A percentile compares a stretch with the other conserved stretches of the same genome.
phyloP scores from a whole-genome alignment of 2,329 filamentous ascomycete genomes.

The Colletotrichum eleusines region DNA sequence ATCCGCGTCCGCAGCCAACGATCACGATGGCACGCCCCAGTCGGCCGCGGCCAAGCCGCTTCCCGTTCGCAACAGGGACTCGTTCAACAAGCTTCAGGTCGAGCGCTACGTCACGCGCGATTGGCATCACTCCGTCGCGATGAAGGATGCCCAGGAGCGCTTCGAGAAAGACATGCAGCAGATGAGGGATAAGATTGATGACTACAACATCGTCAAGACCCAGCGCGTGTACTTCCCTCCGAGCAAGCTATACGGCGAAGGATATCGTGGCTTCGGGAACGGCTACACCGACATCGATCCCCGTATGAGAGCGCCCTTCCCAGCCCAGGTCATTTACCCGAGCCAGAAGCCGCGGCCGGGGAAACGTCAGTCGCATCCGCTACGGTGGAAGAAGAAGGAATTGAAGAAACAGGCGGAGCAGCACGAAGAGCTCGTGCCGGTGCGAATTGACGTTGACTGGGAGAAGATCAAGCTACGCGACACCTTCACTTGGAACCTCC shows the following conservation, averaged over 20 bases:
- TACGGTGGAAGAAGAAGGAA: slow-evolving; percentile 84
- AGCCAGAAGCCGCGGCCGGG: slow-evolving; percentile 80
- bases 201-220: slow-evolving; percentile 73
- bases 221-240: slow-evolving; percentile 68
- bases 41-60: slow-evolving; percentile 45
- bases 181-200: slow-evolving; percentile 75
- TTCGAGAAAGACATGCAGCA: slow-evolving; percentile 69
- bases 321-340: slow-evolving; percentile 76
- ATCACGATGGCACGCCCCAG: slow-evolving; percentile 37
- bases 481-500: slow-evolving; percentile 98
- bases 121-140: slow-evolving; percentile 64
- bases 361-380: slow-evolving; percentile 77
- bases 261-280: slow-evolving; percentile 92
- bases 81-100: slow-evolving; percentile 65
- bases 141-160: slow-evolving; percentile 64
- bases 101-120: slow-evolving; percentile 68
- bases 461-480: slow-evolving; percentile 96
- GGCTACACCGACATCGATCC: slow-evolving; percentile 75
- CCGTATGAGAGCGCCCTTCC: slow-evolving; percentile 38
- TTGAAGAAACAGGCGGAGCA: slow-evolving; percentile 88
- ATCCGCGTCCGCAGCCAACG: slow-evolving; percentile 45
- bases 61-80: slow-evolving; percentile 66
- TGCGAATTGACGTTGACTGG: slow-evolving; percentile 93
- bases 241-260: slow-evolving; percentile 73
- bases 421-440: slow-evolving; percentile 89